phyloP scores from a whole-genome alignment of 345 rosid species.

The Excoecaria agallocha region DNA sequence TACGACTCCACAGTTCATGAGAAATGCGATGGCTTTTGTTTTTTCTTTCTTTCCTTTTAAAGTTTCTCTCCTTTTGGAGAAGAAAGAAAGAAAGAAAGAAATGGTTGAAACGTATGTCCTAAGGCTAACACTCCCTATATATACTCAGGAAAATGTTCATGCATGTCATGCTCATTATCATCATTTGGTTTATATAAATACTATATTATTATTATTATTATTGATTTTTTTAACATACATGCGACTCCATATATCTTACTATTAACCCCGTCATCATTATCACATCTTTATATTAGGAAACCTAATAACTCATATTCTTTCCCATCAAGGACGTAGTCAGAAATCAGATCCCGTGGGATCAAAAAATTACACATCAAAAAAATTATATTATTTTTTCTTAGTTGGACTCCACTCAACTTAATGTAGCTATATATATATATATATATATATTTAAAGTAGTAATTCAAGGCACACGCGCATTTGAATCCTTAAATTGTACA shows the following conservation, averaged over 20 bases:
- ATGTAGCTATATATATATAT: too few relatives aligned
- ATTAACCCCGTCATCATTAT: background rate
- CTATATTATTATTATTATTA: background rate
- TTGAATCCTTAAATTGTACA: too few relatives aligned
- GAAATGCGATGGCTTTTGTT: constrained; percentile 35
- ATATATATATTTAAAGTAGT: too few relatives aligned
- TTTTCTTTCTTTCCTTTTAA: background rate
- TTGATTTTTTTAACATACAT: background rate
- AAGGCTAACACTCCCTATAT: constrained; percentile 24
- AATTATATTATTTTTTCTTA: too few relatives aligned
- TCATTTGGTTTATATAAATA: background rate
- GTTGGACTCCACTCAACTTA: too few relatives aligned
- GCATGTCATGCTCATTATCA: background rate
- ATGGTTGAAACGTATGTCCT: constrained; percentile 39
- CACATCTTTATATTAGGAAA: background rate
- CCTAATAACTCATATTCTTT: too few relatives aligned
- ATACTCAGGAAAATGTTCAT: background rate
- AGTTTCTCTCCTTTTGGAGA: background rate
- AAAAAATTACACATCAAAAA: too few relatives aligned
- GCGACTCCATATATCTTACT: background rate
- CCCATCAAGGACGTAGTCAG: too few relatives aligned
- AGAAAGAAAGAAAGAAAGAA: constrained; percentile 9
- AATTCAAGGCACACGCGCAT: too few relatives aligned
- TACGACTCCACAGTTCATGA: constrained; percentile 74
- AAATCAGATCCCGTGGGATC: too few relatives aligned